Evolutionary conservation across 2,329 filamentous ascomycete species (phyloP).

Genomic region (Huntiella abstrusa): DNA sequence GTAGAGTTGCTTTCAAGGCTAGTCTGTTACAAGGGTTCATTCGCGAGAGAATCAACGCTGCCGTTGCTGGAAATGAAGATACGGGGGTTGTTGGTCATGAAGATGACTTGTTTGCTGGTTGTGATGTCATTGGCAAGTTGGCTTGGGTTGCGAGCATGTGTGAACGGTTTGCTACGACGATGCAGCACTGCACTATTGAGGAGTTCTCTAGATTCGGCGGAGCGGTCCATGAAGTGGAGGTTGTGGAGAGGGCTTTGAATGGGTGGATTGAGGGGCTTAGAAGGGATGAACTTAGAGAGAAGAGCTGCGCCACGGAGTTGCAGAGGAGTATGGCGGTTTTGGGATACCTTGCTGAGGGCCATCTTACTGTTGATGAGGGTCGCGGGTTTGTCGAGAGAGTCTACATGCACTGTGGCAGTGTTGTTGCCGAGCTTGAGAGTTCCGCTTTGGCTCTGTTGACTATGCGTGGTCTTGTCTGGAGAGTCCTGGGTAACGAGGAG

Average conservation of each 20-base stretch:
- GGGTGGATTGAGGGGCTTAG: constrained; percentile 71
- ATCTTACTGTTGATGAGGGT: constrained; percentile 50
- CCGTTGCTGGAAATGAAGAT: constrained; percentile 1
- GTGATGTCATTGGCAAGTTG: constrained; percentile 69
- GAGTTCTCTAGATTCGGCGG: constrained; percentile 64
- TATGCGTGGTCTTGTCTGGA: constrained; percentile 46
- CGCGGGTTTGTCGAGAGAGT: constrained; percentile 55
- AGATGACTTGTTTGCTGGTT: constrained; percentile 62
- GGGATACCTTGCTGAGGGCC: constrained; percentile 66
- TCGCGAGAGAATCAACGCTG: constrained; percentile 58
- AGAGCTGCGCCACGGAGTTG: constrained; percentile 62
- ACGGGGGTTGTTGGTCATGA: constrained; percentile 38
- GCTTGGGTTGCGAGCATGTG: constrained; percentile 71
- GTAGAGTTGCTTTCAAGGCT: constrained; percentile 74
- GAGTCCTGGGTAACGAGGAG: constrained; percentile 23
- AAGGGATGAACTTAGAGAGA: constrained; percentile 69
- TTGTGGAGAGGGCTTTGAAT: constrained; percentile 77
- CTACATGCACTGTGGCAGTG: constrained; percentile 55
- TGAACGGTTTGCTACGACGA: constrained; percentile 63
- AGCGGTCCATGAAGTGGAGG: constrained; percentile 71
- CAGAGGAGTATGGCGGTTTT: constrained; percentile 72
- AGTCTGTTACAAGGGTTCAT: constrained; percentile 59
- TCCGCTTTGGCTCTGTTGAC: constrained; percentile 49
- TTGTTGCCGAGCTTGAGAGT: constrained; percentile 69
- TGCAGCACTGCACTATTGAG: constrained; percentile 57